phyloP scores from a whole-genome alignment of 345 rosid genomes.

The Tarenaya hassleriana region DNA sequence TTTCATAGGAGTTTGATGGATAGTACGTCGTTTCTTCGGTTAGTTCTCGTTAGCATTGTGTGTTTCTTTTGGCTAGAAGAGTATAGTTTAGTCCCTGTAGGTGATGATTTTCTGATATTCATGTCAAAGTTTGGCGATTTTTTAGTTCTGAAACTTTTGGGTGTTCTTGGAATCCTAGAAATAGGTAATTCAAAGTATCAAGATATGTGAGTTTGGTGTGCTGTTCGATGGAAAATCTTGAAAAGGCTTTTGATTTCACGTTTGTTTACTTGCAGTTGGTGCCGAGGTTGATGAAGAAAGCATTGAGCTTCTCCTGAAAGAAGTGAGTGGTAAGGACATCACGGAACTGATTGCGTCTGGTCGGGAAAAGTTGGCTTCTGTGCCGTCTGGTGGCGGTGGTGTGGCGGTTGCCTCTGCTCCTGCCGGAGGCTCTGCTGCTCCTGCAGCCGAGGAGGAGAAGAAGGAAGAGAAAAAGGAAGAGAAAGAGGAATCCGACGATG shows the following conservation, averaged over 20 bases:
- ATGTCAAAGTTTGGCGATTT: too few relatives aligned
- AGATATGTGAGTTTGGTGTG: too few relatives aligned
- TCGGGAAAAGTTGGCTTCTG: conserved; percentile 69
- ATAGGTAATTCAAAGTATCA: too few relatives aligned
- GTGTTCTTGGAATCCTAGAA: too few relatives aligned
- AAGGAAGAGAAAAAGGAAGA: conserved; percentile 72
- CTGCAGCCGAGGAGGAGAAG: conserved; percentile 57
- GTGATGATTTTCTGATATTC: too few relatives aligned
- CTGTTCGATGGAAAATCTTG: too few relatives aligned
- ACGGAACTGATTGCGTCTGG: too few relatives aligned
- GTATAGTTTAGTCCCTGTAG: too few relatives aligned
- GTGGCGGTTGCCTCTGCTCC: conserved; percentile 37
- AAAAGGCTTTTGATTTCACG: too few relatives aligned
- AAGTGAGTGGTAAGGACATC: conserved; percentile 67
- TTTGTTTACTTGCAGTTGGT: conserved; percentile 43
- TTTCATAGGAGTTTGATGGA: neutral
- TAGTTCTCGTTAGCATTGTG: neutral
- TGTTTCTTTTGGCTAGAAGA: neutral
- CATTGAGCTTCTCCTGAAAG: conserved; percentile 45
- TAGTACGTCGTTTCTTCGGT: neutral
- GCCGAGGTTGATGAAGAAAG: conserved; percentile 59
- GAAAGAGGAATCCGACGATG: too few relatives aligned
- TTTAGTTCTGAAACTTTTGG: too few relatives aligned
- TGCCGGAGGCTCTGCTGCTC: conserved; percentile 34
- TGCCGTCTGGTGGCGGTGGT: conserved; percentile 66